Base-by-base conservation (phyloP, 768 basidiomycete genomes). In the Mycena kentingensis region DNA sequence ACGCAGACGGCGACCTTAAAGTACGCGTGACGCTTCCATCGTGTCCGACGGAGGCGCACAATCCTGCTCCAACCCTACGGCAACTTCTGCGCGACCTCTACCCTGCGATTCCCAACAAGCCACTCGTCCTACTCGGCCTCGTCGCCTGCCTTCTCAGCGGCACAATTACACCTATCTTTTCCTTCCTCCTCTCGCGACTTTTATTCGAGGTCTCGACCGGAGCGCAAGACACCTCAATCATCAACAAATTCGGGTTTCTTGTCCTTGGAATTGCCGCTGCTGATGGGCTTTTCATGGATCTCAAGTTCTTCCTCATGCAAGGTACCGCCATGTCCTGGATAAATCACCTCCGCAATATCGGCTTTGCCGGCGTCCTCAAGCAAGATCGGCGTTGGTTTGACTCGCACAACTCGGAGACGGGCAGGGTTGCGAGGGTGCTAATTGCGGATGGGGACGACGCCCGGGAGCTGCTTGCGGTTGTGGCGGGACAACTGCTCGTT, bases 311-410 rank as follows among this genome's bases (percentile, higher is more conserved):
- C 67, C 58, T 88, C 46, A 87, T 98, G 79, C 91, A 96, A 70
- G 77, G 75, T 2, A 73, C 80, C 3, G 88, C 81, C 1, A 84
- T 88, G 67, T 67, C 69, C 2, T 98, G 95, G 95, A 80, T 89
- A 21, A 83, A 81, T 4, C 60, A 64, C 18, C 64, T 97, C 25
- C 83, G 97, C 19, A 68, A 73, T 13, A 57, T 51, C 0, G 83
- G 81, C 2, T 85, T 87, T 63, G 62, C 61, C 4, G 78, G 73
- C 27, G 73, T 98, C 13, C 71, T 98, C 32, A 63, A 69, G 13
- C 94, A 96, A 67, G 92, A 97, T 67, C 92, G 89, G 70, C 66
- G 76, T 27, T 99, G 87, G 83, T 98, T 96, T 67, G 95, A 98
- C 54, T 70, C 73, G 52, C 22, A 42, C 25, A n/a, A 70, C 77